A percentile compares a stretch with the other conserved stretches of the same genome.
These are phyloP conservation scores for Pestalotiopsis sp. DNA, from an alignment of 2,329 filamentous ascomycete genomes.

Conservation along the genomic window DNA sequence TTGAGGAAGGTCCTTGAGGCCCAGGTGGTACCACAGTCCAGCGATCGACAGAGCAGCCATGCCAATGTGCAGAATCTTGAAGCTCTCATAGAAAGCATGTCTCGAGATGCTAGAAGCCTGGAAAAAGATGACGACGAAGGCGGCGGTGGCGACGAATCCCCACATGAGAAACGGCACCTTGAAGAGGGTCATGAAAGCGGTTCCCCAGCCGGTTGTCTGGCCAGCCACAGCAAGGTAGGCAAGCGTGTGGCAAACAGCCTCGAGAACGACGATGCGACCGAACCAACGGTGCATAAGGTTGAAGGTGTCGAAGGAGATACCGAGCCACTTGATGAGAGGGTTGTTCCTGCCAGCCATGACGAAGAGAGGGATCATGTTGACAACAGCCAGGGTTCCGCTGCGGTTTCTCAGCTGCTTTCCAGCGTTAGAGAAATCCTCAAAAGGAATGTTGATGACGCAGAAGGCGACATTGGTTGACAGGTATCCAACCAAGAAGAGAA, in stretches of 20 bases:
- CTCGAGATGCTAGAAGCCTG: constrained; percentile 71
- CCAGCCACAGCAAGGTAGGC: constrained; percentile 54
- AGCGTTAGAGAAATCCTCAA: constrained; percentile 44
- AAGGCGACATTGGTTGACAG: constrained; percentile 75
- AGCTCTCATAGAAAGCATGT: constrained; percentile 78
- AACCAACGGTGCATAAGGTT: constrained; percentile 82
- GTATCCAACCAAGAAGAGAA: constrained; percentile 67
- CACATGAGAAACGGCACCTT: constrained; percentile 52
- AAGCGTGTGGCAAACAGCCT: constrained; percentile 65
- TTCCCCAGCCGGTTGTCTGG: constrained; percentile 46
- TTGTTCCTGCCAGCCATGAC: constrained; percentile 77
- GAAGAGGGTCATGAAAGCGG: constrained; percentile 35
- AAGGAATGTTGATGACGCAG: constrained; percentile 68
- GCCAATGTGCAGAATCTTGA: constrained; percentile 71
- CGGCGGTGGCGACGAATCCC: constrained; percentile 62
- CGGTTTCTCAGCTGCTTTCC: constrained; percentile 62
- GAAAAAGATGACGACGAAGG: constrained; percentile 63
- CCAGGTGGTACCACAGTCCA: constrained; percentile 67
- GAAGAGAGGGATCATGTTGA: constrained; percentile 79
- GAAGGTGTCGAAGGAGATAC: constrained; percentile 80
- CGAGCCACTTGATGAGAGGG: constrained; percentile 69
- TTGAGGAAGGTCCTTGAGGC: constrained; percentile 55
- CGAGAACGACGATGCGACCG: constrained; percentile 71
- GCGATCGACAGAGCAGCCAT: constrained; percentile 60
- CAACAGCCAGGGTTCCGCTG: constrained; percentile 66